Evolutionary conservation across 805 yeast genomes (phyloP), one percentile per base, ranked within the genome.

Genomic region (Blastobotrys muscicola): DNA sequence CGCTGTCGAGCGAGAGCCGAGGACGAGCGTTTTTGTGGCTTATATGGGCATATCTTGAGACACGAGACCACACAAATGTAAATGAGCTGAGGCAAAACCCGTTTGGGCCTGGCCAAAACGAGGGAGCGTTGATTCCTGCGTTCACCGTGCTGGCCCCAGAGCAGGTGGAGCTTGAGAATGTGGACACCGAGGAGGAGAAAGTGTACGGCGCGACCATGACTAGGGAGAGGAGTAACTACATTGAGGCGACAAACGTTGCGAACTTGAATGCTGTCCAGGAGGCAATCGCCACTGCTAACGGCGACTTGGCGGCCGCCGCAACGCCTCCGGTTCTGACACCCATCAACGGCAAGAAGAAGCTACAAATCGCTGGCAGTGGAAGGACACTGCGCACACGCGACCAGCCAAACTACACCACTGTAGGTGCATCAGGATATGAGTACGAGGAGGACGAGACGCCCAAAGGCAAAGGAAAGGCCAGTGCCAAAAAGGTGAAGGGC

Each of bases 21-120:
- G 85, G 85, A 1, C 65, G 71, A 42, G 70, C 92, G 33, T 79
- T 90, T 50, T 61, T 90, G 47, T 90, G 97, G 97, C 64, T 90
- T 32, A 55, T 85, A 36, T 89, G 85, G 66, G 74, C 85, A 1
- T 85, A 82, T 55, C 65, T 83, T 50, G 96, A 90, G 57, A 83
- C 95, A 0, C 26, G 26, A 20, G 26, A 20, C 26, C 26, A 20
- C 26, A 20, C 26, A 20, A 20, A 20, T 20, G 26, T 20, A 6
- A 71, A 74, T 46, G 75, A 73, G 44, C 54, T 81, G 11, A 59
- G 55, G 0, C 43, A 48, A 4, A 81, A 81, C 51, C 89, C 89
- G n/a, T 82, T 80, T 58, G 72, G 72, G 4, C 33, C 38, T 13
- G 61, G 55, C 11, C 53, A 49, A 13, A 55, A 48, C 10, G 53